A percentile compares a stretch with the other conserved stretches of the same genome.
These are phyloP conservation scores for Penicillium steckii DNA, from an alignment of 495 filamentous ascomycete species.

Conservation along the genomic window DNA sequence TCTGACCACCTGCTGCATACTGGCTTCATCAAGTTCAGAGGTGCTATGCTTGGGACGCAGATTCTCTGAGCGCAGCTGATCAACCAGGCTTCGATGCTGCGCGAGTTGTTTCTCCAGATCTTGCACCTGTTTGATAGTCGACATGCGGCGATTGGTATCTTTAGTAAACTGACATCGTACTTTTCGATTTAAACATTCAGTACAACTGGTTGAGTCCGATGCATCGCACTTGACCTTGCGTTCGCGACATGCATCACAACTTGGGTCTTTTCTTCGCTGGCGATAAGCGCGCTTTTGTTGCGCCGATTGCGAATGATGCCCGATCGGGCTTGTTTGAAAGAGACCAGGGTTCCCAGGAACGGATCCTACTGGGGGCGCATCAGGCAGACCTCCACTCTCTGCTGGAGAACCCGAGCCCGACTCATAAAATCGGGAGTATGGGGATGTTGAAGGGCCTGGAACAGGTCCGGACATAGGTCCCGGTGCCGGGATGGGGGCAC, in stretches of 20 bases:
- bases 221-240: slow-evolving; percentile 99
- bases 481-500: slow-evolving; percentile 18
- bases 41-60: slow-evolving; percentile 6
- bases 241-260: slow-evolving; percentile 96
- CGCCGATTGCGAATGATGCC: slow-evolving; percentile 55
- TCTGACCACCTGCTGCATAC: slow-evolving; percentile 57
- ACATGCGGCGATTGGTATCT: slow-evolving; percentile 98
- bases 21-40: slow-evolving; percentile 63
- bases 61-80: slow-evolving; percentile 35
- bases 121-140: slow-evolving; percentile 98
- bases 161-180: slow-evolving; percentile 99
- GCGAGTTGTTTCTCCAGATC: slow-evolving; percentile 92
- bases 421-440: slow-evolving; percentile 43
- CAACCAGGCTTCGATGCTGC: slow-evolving; percentile 68
- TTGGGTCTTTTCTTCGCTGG: slow-evolving; percentile 92
- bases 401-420: slow-evolving; percentile 45
- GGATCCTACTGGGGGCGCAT: slow-evolving; percentile 34
- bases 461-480: slow-evolving; percentile 1
- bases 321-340: slow-evolving; percentile 42
- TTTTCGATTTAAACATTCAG: slow-evolving; percentile 90
- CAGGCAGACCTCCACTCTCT: slow-evolving; percentile 33
- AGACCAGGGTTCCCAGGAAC: slow-evolving; percentile 39
- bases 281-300: slow-evolving; percentile 91
- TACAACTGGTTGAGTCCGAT: slow-evolving; percentile 92
- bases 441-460: slow-evolving; percentile 28